phyloP scores from a whole-genome alignment of 164 flowering plant genomes.

The Liriodendron chinense region DNA sequence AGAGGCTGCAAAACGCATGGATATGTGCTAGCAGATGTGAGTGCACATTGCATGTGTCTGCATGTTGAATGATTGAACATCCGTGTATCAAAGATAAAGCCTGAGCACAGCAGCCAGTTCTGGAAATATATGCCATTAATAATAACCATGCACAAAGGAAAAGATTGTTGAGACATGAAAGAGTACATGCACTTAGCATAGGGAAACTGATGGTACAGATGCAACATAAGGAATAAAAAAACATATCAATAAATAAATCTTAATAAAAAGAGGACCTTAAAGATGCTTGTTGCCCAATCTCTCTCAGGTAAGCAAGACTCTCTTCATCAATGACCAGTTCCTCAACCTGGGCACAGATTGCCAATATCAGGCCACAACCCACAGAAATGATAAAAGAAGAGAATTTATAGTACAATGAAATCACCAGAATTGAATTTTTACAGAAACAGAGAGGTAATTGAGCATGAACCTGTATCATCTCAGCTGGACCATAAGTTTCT shows the following conservation, averaged over 20 bases:
- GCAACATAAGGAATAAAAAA: background rate
- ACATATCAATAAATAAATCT: background rate
- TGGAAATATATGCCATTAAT: too few species aligned
- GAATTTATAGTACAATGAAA: background rate
- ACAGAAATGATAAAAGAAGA: background rate
- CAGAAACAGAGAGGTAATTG: background rate
- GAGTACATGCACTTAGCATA: background rate
- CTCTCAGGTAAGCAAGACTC: constrained; percentile 83
- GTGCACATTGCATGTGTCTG: too few species aligned
- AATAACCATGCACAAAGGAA: background rate
- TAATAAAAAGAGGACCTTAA: constrained; percentile 47
- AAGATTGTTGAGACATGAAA: background rate
- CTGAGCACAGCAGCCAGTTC: too few species aligned
- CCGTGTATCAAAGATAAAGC: too few species aligned
- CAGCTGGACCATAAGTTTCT: constrained; percentile 83
- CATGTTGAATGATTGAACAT: too few species aligned
- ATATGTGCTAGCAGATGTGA: too few species aligned
- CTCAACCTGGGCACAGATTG: constrained; percentile 90
- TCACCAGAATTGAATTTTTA: background rate
- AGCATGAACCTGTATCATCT: constrained; percentile 80
- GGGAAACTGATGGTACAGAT: background rate
- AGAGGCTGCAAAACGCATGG: too few species aligned
- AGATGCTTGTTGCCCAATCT: constrained; percentile 81
- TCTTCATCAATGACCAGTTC: constrained; percentile 81
- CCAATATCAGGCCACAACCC: constrained; percentile 60